Evolutionary conservation across 257 asterid genomes (phyloP).

Genomic region (Ligustrum vulgare): DNA sequence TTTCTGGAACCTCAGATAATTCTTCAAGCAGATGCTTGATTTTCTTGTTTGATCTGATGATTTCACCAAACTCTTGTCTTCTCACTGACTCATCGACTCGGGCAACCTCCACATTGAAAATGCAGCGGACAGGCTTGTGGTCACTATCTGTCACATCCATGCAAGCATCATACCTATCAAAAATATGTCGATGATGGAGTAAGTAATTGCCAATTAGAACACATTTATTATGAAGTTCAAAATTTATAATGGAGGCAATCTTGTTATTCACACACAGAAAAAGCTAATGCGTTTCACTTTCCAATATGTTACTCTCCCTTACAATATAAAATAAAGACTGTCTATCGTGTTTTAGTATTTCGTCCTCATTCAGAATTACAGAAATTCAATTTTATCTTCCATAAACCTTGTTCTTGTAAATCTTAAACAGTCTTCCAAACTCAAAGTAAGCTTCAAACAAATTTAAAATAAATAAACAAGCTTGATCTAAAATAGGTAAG

Average conservation of each 20-base stretch:
- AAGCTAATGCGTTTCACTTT: background rate
- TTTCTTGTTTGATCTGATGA: constrained; percentile 69
- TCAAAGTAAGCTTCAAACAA: background rate
- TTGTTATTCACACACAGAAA: background rate
- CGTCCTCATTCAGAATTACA: background rate
- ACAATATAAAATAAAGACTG: background rate
- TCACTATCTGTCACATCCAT: constrained; percentile 99
- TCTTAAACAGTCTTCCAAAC: background rate
- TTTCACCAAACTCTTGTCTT: constrained; percentile 92
- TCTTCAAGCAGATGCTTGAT: constrained; percentile 55
- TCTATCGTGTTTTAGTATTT: background rate
- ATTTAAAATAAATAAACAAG: background rate
- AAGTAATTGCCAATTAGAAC: background rate
- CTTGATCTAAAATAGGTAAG: background rate
- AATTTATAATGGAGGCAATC: background rate
- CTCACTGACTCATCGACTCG: constrained; percentile 83
- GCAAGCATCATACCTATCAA: constrained; percentile 89
- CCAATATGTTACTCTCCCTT: background rate
- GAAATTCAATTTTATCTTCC: background rate
- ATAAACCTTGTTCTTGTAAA: background rate
- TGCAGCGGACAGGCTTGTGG: constrained; percentile 96
- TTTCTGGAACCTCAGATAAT: constrained; percentile 67
- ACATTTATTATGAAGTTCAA: background rate
- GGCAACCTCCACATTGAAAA: constrained; percentile 80
- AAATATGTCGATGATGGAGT: constrained; percentile 2